phyloP scores from a whole-genome alignment of 192 early-diverging fungal species.

The Powellomyces hirtus region DNA sequence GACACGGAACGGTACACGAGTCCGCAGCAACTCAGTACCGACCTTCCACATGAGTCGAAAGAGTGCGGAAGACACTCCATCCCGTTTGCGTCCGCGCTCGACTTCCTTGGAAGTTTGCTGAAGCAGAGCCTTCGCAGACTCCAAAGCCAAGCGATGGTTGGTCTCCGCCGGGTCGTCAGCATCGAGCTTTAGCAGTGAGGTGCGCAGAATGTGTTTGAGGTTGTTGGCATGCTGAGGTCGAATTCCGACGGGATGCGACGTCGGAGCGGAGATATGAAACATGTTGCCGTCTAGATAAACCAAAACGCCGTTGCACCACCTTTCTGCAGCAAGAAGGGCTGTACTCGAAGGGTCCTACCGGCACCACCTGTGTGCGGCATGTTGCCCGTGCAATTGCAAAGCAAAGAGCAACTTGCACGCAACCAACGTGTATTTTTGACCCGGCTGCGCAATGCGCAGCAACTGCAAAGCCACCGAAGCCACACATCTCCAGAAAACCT shows the following conservation, averaged over 20 bases:
- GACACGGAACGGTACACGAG: conserved; percentile 10
- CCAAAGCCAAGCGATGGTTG: background rate
- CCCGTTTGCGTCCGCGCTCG: background rate
- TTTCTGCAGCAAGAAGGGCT: no score
- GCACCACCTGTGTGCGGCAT: no score
- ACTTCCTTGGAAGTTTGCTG: background rate
- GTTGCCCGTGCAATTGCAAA: no score
- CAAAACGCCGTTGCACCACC: no score
- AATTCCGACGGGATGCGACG: background rate
- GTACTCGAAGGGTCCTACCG: no score
- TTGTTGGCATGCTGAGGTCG: background rate
- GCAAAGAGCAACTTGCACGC: no score
- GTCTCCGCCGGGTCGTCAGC: background rate
- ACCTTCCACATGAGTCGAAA: conserved; percentile 17
- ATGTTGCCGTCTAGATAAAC: no score
- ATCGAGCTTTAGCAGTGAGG: background rate
- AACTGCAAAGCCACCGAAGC: no score
- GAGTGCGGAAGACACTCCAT: background rate
- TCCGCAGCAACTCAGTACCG: conserved; percentile 16
- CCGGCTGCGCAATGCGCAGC: no score
- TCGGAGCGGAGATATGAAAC: no score
- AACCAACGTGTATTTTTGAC: no score
- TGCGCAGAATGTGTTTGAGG: background rate
- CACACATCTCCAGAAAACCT: no score
- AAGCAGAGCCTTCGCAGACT: background rate